Evolutionary conservation across 2,329 filamentous ascomycete genomes (phyloP).

Genomic region (Dactylella cylindrospora): DNA sequence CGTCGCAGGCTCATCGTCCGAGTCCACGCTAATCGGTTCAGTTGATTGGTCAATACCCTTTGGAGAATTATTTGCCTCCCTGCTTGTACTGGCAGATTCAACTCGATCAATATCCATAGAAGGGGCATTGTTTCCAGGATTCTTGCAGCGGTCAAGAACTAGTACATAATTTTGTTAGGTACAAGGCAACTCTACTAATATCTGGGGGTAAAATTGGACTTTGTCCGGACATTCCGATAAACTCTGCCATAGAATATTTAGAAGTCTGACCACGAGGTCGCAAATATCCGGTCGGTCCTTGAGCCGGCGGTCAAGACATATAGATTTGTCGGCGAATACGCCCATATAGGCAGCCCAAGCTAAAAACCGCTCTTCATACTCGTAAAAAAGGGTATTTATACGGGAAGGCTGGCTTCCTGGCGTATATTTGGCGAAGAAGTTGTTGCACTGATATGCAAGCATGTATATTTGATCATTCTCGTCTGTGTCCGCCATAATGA

Average conservation of each 20-base stretch:
- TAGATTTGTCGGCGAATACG: constrained; percentile 1
- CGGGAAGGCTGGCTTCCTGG: neutral
- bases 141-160: no score
- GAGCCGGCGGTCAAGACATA: constrained; percentile 1
- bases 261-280: neutral
- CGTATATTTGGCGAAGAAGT: neutral
- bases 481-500: neutral
- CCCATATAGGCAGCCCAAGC: constrained; percentile 5
- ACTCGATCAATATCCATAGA: no score
- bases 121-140: no score
- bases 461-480: neutral
- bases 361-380: constrained; percentile 3
- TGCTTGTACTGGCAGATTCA: no score
- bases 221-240: no score
- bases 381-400: neutral
- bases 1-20: neutral
- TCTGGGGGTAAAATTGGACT: no score
- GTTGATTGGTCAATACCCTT: no score
- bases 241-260: neutral
- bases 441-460: neutral
- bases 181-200: no score
- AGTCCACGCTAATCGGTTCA: no score
- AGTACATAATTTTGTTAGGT: no score
- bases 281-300: neutral
- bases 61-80: no score